These are phyloP conservation scores for Herpetomonas samuelpessoai DNA, from an alignment of 208 protist genomes.

Conservation along the genomic window DNA sequence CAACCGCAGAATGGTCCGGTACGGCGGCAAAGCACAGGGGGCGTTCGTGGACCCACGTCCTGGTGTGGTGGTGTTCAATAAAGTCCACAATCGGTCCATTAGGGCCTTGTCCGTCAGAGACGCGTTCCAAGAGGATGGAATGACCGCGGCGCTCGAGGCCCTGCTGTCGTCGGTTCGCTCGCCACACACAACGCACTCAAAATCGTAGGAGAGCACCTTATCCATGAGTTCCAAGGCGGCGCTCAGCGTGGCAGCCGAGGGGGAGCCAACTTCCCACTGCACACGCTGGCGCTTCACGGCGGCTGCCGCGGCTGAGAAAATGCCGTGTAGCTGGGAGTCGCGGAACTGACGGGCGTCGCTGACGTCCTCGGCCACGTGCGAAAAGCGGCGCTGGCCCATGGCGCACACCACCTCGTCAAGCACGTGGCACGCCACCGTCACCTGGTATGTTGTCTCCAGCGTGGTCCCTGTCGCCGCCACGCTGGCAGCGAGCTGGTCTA, in stretches of 20 bases:
- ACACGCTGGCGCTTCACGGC: neutral
- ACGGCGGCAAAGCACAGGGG: too few relatives aligned
- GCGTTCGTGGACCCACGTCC: too few relatives aligned
- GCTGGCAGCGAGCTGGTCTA: neutral
- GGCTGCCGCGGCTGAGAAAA: neutral
- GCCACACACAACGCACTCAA: slow-evolving; percentile 13
- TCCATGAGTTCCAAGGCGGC: slow-evolving; percentile 16
- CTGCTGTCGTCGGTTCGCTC: slow-evolving; percentile 12
- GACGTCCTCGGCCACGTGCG: neutral
- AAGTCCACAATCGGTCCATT: slow-evolving; percentile 21
- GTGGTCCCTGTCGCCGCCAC: neutral
- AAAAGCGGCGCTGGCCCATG: neutral
- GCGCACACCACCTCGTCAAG: neutral
- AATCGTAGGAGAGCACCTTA: slow-evolving; percentile 26
- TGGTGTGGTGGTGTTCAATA: slow-evolving; percentile 14
- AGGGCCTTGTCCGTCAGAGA: slow-evolving; percentile 23
- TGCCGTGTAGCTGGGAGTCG: neutral
- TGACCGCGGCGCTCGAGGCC: slow-evolving; percentile 13
- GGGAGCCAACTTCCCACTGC: neutral
- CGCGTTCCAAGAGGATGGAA: slow-evolving; percentile 20
- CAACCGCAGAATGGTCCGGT: slow-evolving; percentile 17
- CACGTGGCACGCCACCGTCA: neutral
- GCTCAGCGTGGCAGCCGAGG: slow-evolving; percentile 2
- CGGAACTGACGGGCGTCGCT: neutral
- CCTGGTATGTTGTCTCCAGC: neutral